Conservation (phyloP, 192 early-diverging fungal genomes). For the Entrophospora sp. region DNA sequence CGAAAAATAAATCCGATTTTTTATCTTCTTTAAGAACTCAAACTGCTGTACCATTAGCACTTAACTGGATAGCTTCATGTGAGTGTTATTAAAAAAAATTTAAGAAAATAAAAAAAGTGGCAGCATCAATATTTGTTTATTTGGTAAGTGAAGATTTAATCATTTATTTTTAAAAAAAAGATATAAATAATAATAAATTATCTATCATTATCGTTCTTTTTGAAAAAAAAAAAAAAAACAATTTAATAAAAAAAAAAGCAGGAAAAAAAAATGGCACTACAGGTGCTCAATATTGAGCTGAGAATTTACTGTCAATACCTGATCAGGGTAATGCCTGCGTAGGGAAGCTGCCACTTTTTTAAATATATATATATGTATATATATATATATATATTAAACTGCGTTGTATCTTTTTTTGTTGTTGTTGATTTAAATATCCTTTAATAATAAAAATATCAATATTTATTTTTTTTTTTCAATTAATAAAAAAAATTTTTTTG, state of each 20-base stretch:
- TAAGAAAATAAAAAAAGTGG: background rate
- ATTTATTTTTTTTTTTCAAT: background rate
- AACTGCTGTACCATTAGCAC: constrained; percentile 33
- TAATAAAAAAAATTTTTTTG: background rate
- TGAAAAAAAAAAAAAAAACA: background rate
- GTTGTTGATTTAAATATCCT: no score
- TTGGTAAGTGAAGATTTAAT: no score
- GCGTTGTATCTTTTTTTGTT: no score
- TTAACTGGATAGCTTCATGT: constrained; percentile 46
- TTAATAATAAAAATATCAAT: background rate
- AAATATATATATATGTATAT: background rate
- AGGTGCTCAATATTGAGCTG: constrained; percentile 17
- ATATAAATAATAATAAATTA: no score
- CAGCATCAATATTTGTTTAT: background rate
- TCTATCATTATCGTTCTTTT: background rate
- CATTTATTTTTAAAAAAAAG: no score
- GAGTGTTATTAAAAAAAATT: background rate
- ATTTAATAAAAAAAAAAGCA: background rate
- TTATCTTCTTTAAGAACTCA: constrained; percentile 47
- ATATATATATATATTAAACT: no score
- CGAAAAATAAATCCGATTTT: constrained; percentile 40
- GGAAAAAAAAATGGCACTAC: background rate
- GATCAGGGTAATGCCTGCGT: constrained; percentile 23
- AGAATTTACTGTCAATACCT: constrained; percentile 20
- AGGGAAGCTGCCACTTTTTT: constrained; percentile 21